Conservation (phyloP, 257 asterid genomes). For the Hygrophila difformis region DNA sequence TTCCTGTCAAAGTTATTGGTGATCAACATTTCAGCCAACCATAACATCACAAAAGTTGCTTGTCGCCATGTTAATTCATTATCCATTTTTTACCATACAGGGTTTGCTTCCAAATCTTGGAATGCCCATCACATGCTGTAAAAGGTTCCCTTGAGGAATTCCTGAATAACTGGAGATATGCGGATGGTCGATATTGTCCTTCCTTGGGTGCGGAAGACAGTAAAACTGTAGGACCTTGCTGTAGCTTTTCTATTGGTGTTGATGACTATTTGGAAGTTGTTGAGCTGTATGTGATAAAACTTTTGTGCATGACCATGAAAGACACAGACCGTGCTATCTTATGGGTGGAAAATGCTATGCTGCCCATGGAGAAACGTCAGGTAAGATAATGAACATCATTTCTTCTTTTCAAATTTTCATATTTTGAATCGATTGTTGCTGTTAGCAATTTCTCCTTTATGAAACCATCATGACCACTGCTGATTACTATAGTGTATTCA, state of each 20-base stretch:
- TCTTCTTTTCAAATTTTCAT: slow-evolving; percentile 10
- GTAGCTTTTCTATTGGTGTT: slow-evolving; percentile 32
- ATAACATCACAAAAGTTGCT: slow-evolving; percentile 2
- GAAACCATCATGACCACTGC: too few relatives aligned
- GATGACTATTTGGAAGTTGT: slow-evolving; percentile 58
- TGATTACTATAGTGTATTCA: neutral
- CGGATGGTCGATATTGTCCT: slow-evolving; percentile 36
- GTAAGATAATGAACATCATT: slow-evolving; percentile 26
- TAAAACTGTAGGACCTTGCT: slow-evolving; percentile 23
- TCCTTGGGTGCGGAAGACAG: slow-evolving; percentile 21
- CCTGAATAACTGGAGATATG: slow-evolving; percentile 51
- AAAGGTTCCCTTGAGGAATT: slow-evolving; percentile 64
- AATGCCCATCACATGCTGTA: slow-evolving; percentile 35
- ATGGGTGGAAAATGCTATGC: slow-evolving; percentile 69
- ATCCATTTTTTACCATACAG: slow-evolving; percentile 26
- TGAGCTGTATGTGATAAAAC: slow-evolving; percentile 65
- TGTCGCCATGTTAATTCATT: slow-evolving; percentile 6
- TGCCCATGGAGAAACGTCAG: slow-evolving; percentile 75
- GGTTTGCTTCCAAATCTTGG: slow-evolving; percentile 56
- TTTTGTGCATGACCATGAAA: slow-evolving; percentile 37
- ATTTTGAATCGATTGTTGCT: slow-evolving; percentile 2
- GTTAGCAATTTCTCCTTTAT: too few relatives aligned
- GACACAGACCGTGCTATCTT: slow-evolving; percentile 59
- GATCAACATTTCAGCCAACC: too few relatives aligned
- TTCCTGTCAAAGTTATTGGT: too few relatives aligned